Percentiles rank a stretch among this genome's conserved stretches.
Evolutionary conservation across 2,329 filamentous ascomycete species (phyloP).

Genomic region (Stemphylium beticola): DNA sequence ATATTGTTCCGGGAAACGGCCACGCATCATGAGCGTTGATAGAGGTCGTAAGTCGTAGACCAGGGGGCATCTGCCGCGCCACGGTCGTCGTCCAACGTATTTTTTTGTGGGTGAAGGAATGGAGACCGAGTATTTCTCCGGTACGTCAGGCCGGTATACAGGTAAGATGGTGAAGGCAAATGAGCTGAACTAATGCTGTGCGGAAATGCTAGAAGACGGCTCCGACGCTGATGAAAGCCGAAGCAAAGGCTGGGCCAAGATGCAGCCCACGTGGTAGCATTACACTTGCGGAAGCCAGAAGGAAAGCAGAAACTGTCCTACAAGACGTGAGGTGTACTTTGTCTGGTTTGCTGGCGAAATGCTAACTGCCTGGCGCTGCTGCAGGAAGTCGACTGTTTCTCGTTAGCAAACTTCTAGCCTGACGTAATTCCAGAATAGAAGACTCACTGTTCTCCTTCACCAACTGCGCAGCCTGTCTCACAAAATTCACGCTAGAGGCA

Average conservation of each 20-base stretch:
- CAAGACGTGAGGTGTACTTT: slow-evolving; percentile 52
- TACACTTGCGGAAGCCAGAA: slow-evolving; percentile 38
- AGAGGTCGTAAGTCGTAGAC: slow-evolving; percentile 3
- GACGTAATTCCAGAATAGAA: not conserved
- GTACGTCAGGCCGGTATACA: not conserved
- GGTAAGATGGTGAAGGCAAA: not conserved
- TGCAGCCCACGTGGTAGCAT: not conserved
- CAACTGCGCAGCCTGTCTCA: slow-evolving; percentile 45
- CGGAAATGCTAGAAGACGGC: not conserved
- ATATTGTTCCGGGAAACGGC: not conserved
- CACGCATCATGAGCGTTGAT: not conserved
- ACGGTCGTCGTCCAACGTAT: slow-evolving; percentile 3
- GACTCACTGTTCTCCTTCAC: slow-evolving; percentile 53
- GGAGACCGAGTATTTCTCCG: not conserved
- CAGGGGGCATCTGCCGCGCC: not conserved
- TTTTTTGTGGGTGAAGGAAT: slow-evolving; percentile 1
- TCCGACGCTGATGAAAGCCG: not conserved
- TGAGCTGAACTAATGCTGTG: not conserved
- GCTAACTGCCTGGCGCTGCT: slow-evolving; percentile 45
- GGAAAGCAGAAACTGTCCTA: slow-evolving; percentile 51
- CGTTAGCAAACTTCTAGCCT: not conserved
- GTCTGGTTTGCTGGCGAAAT: slow-evolving; percentile 48
- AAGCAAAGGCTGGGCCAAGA: not conserved
- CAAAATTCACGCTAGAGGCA: slow-evolving; percentile 44
- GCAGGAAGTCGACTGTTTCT: slow-evolving; percentile 48